Conservation (phyloP, 108 stramenopile genomes). For the Conticribra weissflogii region DNA sequence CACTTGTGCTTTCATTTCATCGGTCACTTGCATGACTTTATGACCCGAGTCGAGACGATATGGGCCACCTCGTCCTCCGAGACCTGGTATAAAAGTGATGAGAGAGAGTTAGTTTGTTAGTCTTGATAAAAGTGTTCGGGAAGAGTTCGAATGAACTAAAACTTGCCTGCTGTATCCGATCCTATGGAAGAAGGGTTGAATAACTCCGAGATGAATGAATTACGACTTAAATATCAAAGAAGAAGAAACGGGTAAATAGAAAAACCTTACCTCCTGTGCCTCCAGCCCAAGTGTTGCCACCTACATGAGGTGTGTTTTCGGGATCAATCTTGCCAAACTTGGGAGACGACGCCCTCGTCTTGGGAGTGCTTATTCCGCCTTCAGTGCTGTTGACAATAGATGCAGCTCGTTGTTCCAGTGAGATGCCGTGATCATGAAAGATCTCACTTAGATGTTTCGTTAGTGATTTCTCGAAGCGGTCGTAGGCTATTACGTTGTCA, state of each 20-base stretch:
- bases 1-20: conserved; percentile 85
- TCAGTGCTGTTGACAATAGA: conserved; percentile 1
- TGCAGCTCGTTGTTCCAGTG: conserved; percentile 18
- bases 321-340: conserved; percentile 77
- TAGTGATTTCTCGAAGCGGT: conserved; percentile 60
- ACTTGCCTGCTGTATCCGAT: conserved; percentile 80
- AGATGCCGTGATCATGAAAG: conserved; percentile 58
- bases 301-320: conserved; percentile 77
- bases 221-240: too few relatives aligned
- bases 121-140: too few relatives aligned
- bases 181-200: too few relatives aligned
- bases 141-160: not conserved
- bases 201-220: too few relatives aligned
- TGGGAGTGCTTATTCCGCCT: conserved; percentile 44
- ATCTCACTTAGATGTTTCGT: conserved; percentile 50
- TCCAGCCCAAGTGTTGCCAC: conserved; percentile 88
- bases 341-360: conserved; percentile 42
- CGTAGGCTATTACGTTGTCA: conserved; percentile 85
- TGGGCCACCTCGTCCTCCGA: conserved; percentile 93
- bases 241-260: too few relatives aligned
- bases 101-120: too few relatives aligned
- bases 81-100: conserved; percentile 24
- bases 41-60: conserved; percentile 89
- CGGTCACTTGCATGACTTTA: conserved; percentile 85
- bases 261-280: conserved; percentile 21